Evolutionary conservation across 495 filamentous ascomycete species (phyloP).

Genomic region (Lentithecium fluviatile): DNA sequence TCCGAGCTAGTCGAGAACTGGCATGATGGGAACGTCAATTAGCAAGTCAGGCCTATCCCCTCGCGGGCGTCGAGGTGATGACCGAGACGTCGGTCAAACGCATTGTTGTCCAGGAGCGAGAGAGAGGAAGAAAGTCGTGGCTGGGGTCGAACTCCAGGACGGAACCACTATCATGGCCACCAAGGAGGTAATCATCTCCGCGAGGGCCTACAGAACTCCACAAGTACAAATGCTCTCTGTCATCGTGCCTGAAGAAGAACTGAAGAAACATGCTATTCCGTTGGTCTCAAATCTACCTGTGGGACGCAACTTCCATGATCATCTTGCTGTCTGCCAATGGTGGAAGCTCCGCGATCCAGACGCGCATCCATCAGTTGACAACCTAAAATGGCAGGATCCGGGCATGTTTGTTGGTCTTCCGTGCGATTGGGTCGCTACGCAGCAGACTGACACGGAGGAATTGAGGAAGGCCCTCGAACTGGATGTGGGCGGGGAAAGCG

Average conservation of each 20-base stretch:
- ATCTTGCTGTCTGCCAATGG: not conserved
- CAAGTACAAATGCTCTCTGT: slow-evolving; percentile 27
- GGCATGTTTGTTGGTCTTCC: not conserved
- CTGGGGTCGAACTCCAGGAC: slow-evolving; percentile 4
- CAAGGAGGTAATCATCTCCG: slow-evolving; percentile 22
- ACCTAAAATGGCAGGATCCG: not conserved
- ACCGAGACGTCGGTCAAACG: slow-evolving; percentile 1
- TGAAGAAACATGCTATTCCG: slow-evolving; percentile 3
- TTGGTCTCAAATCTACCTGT: not conserved
- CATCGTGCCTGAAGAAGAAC: slow-evolving; percentile 7
- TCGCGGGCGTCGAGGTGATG: slow-evolving; percentile 6
- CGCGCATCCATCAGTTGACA: not conserved
- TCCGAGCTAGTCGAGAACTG: slow-evolving; percentile 8
- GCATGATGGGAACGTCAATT: slow-evolving; percentile 10
- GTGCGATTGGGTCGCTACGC: not conserved
- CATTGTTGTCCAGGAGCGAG: slow-evolving; percentile 6
- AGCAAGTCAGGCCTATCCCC: slow-evolving; percentile 4
- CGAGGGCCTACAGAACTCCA: slow-evolving; percentile 16
- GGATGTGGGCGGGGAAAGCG: not conserved
- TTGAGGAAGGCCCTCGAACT: not conserved
- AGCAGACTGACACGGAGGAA: not conserved
- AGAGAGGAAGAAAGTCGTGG: not conserved
- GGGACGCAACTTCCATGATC: slow-evolving; percentile 11
- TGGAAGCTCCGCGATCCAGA: slow-evolving; percentile 9
- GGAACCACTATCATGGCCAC: slow-evolving; percentile 8